phyloP scores from a whole-genome alignment of 371 early-diverging fungal species.

The Mucor plumbeus region DNA sequence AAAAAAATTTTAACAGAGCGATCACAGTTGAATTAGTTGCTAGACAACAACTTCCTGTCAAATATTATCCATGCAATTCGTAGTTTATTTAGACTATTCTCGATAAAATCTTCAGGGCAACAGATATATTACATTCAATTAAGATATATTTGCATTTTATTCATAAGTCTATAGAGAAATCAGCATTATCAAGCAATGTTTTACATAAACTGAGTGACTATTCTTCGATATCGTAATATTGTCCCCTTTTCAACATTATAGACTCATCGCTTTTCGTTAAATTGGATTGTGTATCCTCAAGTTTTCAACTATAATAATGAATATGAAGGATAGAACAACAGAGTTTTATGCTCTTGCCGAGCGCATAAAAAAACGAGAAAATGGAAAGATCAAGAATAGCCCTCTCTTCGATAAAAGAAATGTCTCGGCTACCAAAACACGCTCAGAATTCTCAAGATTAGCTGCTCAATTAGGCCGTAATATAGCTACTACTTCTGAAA shows the following conservation, averaged over 20 bases:
- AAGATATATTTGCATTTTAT: background rate
- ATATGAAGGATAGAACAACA: conserved; percentile 52
- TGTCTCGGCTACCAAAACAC: background rate
- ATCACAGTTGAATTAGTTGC: background rate
- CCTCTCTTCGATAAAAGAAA: background rate
- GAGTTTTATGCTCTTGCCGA: conserved; percentile 56
- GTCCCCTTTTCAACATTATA: background rate
- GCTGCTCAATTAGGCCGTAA: conserved; percentile 66
- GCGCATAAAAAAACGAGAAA: conserved; percentile 41
- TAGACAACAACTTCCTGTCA: background rate
- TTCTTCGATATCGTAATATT: background rate
- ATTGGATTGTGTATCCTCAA: conserved; percentile 1
- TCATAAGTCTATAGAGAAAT: background rate
- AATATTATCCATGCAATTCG: background rate
- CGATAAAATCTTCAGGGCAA: background rate
- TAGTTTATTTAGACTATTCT: background rate
- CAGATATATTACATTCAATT: background rate
- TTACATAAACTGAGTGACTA: background rate
- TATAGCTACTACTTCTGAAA: conserved; percentile 61
- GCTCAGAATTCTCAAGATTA: conserved; percentile 60
- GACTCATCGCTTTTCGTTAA: background rate
- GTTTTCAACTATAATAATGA: background rate
- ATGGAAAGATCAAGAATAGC: background rate
- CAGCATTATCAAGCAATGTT: background rate
- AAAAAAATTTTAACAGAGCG: conserved; percentile 1